Percentiles rank a stretch among this genome's conserved stretches.
Evolutionary conservation across 495 filamentous ascomycete genomes (phyloP).

Genomic region (Friedmanniomyces simplex): DNA sequence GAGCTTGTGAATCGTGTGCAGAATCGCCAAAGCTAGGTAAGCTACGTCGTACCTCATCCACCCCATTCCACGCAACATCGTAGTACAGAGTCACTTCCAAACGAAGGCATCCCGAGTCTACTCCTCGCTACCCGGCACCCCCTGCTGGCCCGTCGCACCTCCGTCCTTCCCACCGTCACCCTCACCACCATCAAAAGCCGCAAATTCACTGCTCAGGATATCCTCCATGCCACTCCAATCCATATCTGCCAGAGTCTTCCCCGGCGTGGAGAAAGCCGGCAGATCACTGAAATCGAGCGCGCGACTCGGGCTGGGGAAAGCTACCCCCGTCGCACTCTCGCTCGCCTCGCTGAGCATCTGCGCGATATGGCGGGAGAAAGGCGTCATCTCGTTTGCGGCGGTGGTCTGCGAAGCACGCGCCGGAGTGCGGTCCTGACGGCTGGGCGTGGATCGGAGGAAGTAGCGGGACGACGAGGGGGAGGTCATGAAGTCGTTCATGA

Average conservation of each 20-base stretch:
- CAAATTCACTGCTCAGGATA: constrained; percentile 12
- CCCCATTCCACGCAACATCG: no score
- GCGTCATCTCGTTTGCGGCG: constrained; percentile 6
- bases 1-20: no score
- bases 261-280: constrained; percentile 7
- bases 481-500: constrained; percentile 20
- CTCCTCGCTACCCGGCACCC: no score
- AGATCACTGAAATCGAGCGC: constrained; percentile 19
- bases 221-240: constrained; percentile 11
- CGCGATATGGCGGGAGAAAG: constrained; percentile 16
- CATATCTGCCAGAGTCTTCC: background rate
- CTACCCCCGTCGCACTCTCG: background rate
- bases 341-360: constrained; percentile 16
- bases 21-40: no score
- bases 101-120: no score
- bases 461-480: constrained; percentile 16
- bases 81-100: no score
- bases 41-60: no score
- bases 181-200: constrained; percentile 1
- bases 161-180: background rate
- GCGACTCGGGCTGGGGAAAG: constrained; percentile 9
- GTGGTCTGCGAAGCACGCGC: background rate
- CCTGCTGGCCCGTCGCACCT: no score
- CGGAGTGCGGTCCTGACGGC: constrained; percentile 10
- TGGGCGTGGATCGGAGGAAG: constrained; percentile 20